Base-by-base conservation (phyloP, 805 yeast species). In the Zygosaccharomyces rouxii region DNA sequence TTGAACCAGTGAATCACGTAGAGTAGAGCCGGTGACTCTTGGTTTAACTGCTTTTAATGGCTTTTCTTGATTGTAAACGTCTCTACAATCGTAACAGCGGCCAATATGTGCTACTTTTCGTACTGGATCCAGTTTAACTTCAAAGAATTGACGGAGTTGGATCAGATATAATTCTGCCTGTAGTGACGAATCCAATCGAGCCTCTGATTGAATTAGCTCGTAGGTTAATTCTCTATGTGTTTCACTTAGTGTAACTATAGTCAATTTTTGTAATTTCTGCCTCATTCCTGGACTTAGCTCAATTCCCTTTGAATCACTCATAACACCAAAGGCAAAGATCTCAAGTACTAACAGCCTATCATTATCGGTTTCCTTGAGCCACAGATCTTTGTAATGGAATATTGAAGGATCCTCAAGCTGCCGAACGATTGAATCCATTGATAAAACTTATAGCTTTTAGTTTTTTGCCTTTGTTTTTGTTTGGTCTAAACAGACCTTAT, bases 291-390 rank as follows among this genome's bases (percentile, higher is more conserved):
- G 9, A 6, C 59, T 52, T 14, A 62, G 11, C 2, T 19, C 22
- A 16, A 47, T 33, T 7, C 10, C 39, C 16, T 37, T 16, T 4
- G 38, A 48, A 21, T 64, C 63, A 5, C 48, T 40, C 3, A 63
- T 40, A 4, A 54, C 53, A 7, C 68, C 68, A 51, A 64, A 66
- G 23, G 62, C 44, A 42, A 59, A 62, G 11, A 64, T 42, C 35
- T 64, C 69, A 19, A 62, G 47, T 11, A 60, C 10, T 16, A 46
- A 37, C 5, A 35, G 35, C 29, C 22, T 42, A 10, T 43, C 35
- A 2, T 14, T 38, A 22, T 42, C 45, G 1, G 25, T 22, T 7
- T 56, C 47, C 3, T 43, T 38, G 4, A 61, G 35, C 70, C 70
- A 66, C 21, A 52, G 41, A 13, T 53, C 46, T 42, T 63, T 64